Base-by-base conservation (phyloP, 2,329 filamentous ascomycete genomes). In the Fusarium vanettenii region DNA sequence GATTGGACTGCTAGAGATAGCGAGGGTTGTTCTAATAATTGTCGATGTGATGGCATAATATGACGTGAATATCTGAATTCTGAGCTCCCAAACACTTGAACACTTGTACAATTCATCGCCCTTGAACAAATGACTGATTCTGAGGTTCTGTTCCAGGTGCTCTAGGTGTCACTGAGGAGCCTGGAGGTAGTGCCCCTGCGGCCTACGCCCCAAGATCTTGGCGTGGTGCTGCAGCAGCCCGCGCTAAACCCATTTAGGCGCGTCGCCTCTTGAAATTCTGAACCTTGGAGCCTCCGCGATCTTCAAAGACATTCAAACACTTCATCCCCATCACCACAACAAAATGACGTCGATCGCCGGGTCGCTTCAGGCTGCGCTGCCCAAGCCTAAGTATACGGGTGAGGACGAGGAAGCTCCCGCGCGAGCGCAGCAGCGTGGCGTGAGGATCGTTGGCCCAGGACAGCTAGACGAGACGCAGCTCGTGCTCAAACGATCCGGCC, bases 371-470 rank as follows among this genome's bases (percentile, higher is more conserved):
- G 91, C 92, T 81, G 92, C 94, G 67, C 88, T 98, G 50, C 96
- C 96, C 5, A 95, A 95, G 82, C 95, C 96, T 18, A 96, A 94
- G 85, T 97, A 98, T 81, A 94, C 92, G 6, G 95, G 94, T 77
- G 94, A 97, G 81, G 92, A 97, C 81, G 95, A 98, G 82, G 94
- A 97, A 80, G 85, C 93, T 37, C 92, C 92, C 27, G 85, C 87
- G 33, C 91, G 93, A 80, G 88, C 92, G 56, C 92, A 94, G 80
- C 92, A 94, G 78, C 92, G 92, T 82, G 95, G 95, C 70, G 94
- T 95, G 43, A 91, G 95, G 82, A 93, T 98, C 74, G 89, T 98
- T 67, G 93, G 92, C 78, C 90, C 93, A 61, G 92, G 91, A 78
- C 91, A 96, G 79, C 89, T 97, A 75, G 94, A 98, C 85, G 92